These are phyloP conservation scores for Stagonosporopsis chrysanthemi DNA, from an alignment of 2,329 filamentous ascomycete species.

Conservation along the genomic window DNA sequence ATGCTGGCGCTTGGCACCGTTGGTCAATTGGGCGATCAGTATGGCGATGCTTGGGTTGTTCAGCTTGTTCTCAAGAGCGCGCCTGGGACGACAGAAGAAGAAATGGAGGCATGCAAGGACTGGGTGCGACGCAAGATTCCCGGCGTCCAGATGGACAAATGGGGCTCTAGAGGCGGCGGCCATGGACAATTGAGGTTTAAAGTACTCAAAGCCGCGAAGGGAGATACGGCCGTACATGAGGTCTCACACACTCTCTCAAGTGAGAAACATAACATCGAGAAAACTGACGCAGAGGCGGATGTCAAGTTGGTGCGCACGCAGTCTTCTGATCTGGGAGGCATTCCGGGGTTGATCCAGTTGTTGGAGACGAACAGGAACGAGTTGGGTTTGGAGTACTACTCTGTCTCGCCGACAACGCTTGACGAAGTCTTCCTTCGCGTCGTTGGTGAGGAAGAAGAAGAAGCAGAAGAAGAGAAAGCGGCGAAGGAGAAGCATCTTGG, in stretches of 20 bases:
- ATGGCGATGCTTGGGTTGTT: slow-evolving; percentile 80
- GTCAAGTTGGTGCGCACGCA: slow-evolving; percentile 32
- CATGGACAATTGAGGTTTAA: slow-evolving; percentile 90
- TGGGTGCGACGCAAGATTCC: slow-evolving; percentile 72
- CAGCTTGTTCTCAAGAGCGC: slow-evolving; percentile 80
- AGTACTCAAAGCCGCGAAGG: slow-evolving; percentile 63
- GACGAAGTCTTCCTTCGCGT: slow-evolving; percentile 92
- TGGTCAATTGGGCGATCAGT: slow-evolving; percentile 73
- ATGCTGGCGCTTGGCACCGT: slow-evolving; percentile 87
- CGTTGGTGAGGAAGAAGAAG: slow-evolving; percentile 76
- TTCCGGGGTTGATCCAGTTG: slow-evolving; percentile 73
- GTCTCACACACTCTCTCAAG: background rate
- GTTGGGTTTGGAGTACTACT: slow-evolving; percentile 83
- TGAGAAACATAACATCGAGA: slow-evolving; percentile 13
- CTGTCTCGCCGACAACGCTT: slow-evolving; percentile 83
- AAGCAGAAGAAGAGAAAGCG: slow-evolving; percentile 60
- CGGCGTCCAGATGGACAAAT: slow-evolving; percentile 64
- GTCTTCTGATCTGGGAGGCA: slow-evolving; percentile 52
- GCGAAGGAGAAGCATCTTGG: slow-evolving; percentile 14
- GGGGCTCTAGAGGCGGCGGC: slow-evolving; percentile 72
- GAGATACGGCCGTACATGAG: slow-evolving; percentile 46
- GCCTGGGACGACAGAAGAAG: slow-evolving; percentile 72
- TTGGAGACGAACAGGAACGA: slow-evolving; percentile 74
- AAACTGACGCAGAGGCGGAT: slow-evolving; percentile 27
- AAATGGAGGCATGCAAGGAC: slow-evolving; percentile 69